phyloP scores from a whole-genome alignment of 208 protist species.

The Crithidia thermophila region DNA sequence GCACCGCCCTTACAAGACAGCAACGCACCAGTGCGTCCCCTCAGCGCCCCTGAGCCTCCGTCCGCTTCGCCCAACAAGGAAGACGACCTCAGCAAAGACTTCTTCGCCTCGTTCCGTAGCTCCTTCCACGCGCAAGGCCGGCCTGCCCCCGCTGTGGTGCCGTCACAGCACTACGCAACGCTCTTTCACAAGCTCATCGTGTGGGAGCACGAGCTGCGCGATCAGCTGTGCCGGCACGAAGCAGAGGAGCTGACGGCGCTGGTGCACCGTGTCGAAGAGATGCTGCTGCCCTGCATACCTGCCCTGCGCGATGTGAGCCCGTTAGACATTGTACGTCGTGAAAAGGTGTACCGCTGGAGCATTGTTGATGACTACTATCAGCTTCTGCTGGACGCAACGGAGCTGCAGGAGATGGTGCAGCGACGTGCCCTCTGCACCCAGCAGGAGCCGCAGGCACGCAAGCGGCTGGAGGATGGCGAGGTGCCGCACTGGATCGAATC shows the following conservation, averaged over 20 bases:
- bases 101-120: neutral
- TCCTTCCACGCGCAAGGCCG: neutral
- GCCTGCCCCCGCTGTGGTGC: neutral
- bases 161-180: neutral
- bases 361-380: constrained; percentile 13
- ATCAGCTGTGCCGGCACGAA: constrained; percentile 27
- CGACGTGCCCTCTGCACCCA: constrained; percentile 12
- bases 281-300: constrained; percentile 7
- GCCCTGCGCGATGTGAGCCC: constrained; percentile 18
- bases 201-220: constrained; percentile 21
- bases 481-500: constrained; percentile 29
- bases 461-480: constrained; percentile 10
- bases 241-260: constrained; percentile 20
- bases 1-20: no score
- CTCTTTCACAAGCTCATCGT: neutral
- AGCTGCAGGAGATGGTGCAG: constrained; percentile 31
- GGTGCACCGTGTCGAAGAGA: constrained; percentile 8
- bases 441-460: constrained; percentile 22
- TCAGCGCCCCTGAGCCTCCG: no score
- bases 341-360: constrained; percentile 15
- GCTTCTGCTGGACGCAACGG: constrained; percentile 11
- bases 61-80: no score
- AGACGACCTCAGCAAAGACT: no score
- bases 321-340: constrained; percentile 2
- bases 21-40: no score